A percentile compares a stretch with the other conserved stretches of the same genome.
Evolutionary conservation across 1,139 yeast species (phyloP).

Genomic region (Wickerhamiella infanticola): DNA sequence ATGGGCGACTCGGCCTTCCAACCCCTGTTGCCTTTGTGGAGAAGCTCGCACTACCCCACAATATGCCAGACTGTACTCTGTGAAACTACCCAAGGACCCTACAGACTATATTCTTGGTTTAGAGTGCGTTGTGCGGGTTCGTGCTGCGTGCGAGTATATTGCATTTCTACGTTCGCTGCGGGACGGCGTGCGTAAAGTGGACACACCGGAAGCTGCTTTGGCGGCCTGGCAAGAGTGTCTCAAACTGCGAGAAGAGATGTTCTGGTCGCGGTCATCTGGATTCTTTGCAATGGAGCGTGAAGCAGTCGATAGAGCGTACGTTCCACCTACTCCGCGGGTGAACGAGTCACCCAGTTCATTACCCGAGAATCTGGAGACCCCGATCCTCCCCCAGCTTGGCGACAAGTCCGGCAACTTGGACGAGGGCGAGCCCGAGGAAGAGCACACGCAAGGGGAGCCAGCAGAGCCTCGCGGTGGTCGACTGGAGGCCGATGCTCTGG

Average conservation of each 20-base stretch:
- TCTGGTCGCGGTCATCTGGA: constrained; percentile 73
- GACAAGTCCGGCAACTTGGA: too few species aligned
- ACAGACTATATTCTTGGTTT: constrained; percentile 61
- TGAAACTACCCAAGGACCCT: constrained; percentile 30
- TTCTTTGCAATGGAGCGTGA: constrained; percentile 8
- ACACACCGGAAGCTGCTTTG: constrained; percentile 24
- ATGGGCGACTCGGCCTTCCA: constrained; percentile 45
- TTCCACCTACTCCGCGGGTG: neutral
- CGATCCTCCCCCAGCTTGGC: neutral
- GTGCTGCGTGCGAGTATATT: constrained; percentile 67
- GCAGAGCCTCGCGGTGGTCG: too few species aligned
- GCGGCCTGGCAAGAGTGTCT: constrained; percentile 46
- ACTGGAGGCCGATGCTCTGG: too few species aligned
- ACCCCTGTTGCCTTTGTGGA: constrained; percentile 68
- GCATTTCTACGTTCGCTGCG: constrained; percentile 56
- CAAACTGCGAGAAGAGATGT: constrained; percentile 43
- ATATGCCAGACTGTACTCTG: constrained; percentile 60
- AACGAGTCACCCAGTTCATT: neutral
- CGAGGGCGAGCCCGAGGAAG: too few species aligned
- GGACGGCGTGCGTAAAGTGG: constrained; percentile 36
- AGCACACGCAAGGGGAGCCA: too few species aligned
- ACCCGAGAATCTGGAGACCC: neutral
- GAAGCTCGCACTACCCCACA: constrained; percentile 55
- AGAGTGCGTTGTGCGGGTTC: constrained; percentile 60
- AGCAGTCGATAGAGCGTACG: neutral